Conservation (phyloP, 83 land plant genomes). For the Thuja plicata region DNA sequence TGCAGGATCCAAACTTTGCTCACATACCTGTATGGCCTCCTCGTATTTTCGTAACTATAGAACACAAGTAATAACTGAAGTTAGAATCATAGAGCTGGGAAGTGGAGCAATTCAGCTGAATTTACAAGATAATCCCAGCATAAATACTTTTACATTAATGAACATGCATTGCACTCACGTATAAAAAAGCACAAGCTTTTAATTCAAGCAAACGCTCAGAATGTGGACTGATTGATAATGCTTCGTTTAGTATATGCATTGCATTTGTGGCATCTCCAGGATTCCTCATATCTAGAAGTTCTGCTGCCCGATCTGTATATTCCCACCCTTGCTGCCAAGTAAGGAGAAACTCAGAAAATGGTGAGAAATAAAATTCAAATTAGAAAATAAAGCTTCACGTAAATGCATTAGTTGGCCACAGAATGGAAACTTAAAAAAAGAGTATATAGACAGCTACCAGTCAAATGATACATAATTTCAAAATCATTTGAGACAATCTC, state of each 20-base stretch:
- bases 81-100: not conserved
- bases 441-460: not conserved
- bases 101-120: not conserved
- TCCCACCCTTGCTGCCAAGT: conserved; percentile 52
- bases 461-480: not conserved
- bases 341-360: not conserved
- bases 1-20: conserved; percentile 53
- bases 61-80: not conserved
- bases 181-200: conserved; percentile 76
- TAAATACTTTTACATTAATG: not conserved
- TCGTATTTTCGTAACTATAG: conserved; percentile 63
- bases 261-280: conserved; percentile 49
- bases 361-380: not conserved
- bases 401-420: not conserved
- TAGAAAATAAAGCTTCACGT: not conserved
- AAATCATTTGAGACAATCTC: not conserved
- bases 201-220: conserved; percentile 77
- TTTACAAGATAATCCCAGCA: not conserved
- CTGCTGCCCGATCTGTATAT: conserved; percentile 32
- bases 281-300: conserved; percentile 40
- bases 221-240: conserved; percentile 54
- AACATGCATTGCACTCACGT: conserved; percentile 31
- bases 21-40: conserved; percentile 75
- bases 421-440: not conserved
- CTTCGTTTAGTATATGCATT: conserved; percentile 62